phyloP scores from a whole-genome alignment of 805 yeast species.

The Saccharomycopsis sp. region DNA sequence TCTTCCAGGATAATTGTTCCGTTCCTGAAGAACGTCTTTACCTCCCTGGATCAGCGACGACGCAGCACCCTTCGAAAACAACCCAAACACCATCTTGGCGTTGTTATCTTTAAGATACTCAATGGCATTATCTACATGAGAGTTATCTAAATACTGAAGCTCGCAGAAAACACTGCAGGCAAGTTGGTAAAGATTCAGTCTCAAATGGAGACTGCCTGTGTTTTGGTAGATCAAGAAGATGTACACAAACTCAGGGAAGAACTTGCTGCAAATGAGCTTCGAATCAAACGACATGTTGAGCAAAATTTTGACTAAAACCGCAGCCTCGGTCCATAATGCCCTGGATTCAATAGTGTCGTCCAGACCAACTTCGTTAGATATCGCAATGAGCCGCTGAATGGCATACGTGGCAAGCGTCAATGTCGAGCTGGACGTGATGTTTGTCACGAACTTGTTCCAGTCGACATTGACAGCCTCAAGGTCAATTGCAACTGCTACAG shows the following conservation, averaged over 20 bases:
- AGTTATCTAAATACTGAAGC: not conserved
- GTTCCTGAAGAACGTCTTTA: conserved; percentile 18
- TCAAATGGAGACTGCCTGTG: conserved; percentile 30
- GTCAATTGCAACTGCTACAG: conserved; percentile 49
- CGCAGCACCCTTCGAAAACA: conserved; percentile 35
- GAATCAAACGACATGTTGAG: conserved; percentile 48
- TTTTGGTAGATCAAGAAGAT: conserved; percentile 37
- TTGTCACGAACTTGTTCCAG: conserved; percentile 44
- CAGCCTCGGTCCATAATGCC: conserved; percentile 45
- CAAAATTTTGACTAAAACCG: conserved; percentile 43
- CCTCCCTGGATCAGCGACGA: not conserved
- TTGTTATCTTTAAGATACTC: conserved; percentile 44
- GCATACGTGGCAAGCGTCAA: conserved; percentile 48
- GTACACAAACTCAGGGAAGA: conserved; percentile 47
- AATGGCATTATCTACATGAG: conserved; percentile 43
- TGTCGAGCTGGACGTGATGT: conserved; percentile 41
- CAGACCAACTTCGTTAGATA: conserved; percentile 31
- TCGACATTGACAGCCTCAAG: conserved; percentile 46
- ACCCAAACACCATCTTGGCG: conserved; percentile 49
- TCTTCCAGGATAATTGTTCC: conserved; percentile 32
- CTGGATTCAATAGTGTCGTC: conserved; percentile 29
- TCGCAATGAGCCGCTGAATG: conserved; percentile 36
- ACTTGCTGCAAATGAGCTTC: conserved; percentile 38
- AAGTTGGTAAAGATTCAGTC: conserved; percentile 40
- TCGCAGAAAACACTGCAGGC: conserved; percentile 10